Evolutionary conservation across 257 asterid species (phyloP).

Genomic region (Apocynum venetum): DNA sequence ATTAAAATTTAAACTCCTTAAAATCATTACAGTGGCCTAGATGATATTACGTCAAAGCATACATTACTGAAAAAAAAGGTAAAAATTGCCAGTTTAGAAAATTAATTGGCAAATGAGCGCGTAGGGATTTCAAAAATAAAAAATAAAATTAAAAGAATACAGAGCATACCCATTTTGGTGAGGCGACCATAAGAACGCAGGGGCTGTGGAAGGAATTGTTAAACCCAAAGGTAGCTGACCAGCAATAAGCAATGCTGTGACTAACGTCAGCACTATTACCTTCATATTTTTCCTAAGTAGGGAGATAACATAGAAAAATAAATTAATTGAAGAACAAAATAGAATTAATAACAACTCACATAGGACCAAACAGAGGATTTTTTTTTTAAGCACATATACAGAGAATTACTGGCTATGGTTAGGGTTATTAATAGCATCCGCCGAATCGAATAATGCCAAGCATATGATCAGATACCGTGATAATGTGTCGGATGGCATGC

Average conservation of each 20-base stretch:
- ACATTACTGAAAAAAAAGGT: background rate
- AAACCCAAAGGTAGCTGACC: conserved; percentile 18
- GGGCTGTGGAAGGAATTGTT: conserved; percentile 21
- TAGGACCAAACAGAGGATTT: background rate
- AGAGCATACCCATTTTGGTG: conserved; percentile 25
- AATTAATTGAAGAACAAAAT: background rate
- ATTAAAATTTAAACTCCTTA: background rate
- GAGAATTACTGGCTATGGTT: background rate
- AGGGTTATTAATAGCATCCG: background rate
- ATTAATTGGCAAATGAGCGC: background rate
- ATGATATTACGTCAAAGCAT: background rate
- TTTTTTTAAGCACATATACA: background rate
- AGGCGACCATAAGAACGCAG: conserved; percentile 34
- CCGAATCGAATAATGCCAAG: background rate
- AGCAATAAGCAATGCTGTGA: conserved; percentile 11
- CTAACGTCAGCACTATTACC: conserved; percentile 5
- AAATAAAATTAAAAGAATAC: background rate
- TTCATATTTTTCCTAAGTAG: conserved; percentile 6
- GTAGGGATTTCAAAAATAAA: too few relatives aligned
- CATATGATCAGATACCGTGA: background rate
- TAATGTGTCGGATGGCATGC: background rate
- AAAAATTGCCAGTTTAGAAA: background rate
- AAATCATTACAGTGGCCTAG: background rate
- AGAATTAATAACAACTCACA: background rate
- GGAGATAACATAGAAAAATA: background rate